These are phyloP conservation scores for Candida qinlingensis DNA, from an alignment of 805 yeast genomes.

Conservation along the genomic window DNA sequence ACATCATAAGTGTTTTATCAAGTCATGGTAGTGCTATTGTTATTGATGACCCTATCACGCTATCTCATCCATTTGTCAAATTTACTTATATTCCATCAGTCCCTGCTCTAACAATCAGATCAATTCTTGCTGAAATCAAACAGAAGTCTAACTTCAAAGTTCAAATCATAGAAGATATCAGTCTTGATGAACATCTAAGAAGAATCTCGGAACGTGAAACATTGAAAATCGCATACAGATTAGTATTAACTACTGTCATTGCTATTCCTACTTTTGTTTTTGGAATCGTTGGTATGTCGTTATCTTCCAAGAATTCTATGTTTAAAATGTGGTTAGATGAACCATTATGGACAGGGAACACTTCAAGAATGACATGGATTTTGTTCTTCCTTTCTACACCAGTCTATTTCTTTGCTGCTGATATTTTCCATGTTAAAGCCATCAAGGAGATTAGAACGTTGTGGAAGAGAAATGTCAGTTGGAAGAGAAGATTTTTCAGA, in stretches of 20 bases:
- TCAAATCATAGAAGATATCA: slow-evolving; percentile 45
- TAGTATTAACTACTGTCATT: slow-evolving; percentile 43
- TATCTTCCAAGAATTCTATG: slow-evolving; percentile 36
- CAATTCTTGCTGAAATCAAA: slow-evolving; percentile 45
- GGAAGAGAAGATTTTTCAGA: slow-evolving; percentile 50
- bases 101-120: slow-evolving; percentile 48
- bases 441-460: slow-evolving; percentile 49
- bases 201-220: slow-evolving; percentile 45
- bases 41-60: slow-evolving; percentile 49
- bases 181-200: slow-evolving; percentile 61
- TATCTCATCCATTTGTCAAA: slow-evolving; percentile 51
- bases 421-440: slow-evolving; percentile 66
- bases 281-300: slow-evolving; percentile 66
- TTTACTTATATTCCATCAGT: slow-evolving; percentile 61
- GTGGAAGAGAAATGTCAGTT: slow-evolving; percentile 52
- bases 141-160: slow-evolving; percentile 44
- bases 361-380: slow-evolving; percentile 59
- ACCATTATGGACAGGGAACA: slow-evolving; percentile 61
- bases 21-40: slow-evolving; percentile 54
- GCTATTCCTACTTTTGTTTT: slow-evolving; percentile 67
- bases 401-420: slow-evolving; percentile 70
- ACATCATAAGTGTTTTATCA: slow-evolving; percentile 42
- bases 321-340: slow-evolving; percentile 51
- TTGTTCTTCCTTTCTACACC: slow-evolving; percentile 63
- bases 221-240: slow-evolving; percentile 37